phyloP scores from a whole-genome alignment of 805 yeast genomes.

The Lipomyces kockii region DNA sequence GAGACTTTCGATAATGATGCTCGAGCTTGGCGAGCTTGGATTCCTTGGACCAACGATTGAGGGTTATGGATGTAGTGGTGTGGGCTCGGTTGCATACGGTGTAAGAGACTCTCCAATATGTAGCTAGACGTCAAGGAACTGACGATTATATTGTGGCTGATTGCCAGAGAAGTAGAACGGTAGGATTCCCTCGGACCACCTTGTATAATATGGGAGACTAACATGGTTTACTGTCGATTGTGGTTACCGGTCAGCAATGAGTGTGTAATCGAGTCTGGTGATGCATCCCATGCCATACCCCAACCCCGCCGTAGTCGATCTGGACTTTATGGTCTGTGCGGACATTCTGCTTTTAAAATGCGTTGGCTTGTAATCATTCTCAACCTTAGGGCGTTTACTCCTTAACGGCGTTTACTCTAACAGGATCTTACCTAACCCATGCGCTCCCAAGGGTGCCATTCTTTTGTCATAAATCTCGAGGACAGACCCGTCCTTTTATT shows the following conservation, averaged over 20 bases:
- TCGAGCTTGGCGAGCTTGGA: conserved; percentile 51
- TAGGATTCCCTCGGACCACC: not conserved
- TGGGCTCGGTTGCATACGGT: conserved; percentile 51
- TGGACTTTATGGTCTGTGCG: too few species aligned
- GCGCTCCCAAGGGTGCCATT: too few species aligned
- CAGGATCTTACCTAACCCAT: too few species aligned
- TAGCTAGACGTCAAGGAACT: not conserved
- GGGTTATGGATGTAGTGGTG: conserved; percentile 54
- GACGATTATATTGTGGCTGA: conserved; percentile 33
- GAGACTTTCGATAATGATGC: conserved; percentile 48
- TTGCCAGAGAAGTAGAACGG: conserved; percentile 52
- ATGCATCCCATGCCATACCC: too few species aligned
- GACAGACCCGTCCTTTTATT: too few species aligned
- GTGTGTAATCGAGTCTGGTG: conserved; percentile 53
- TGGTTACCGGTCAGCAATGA: conserved; percentile 52
- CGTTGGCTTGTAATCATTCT: too few species aligned
- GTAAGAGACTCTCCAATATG: conserved; percentile 11
- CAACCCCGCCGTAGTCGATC: too few species aligned
- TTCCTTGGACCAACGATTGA: conserved; percentile 49
- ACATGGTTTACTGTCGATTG: conserved; percentile 48
- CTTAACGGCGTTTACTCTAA: too few species aligned
- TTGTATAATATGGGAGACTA: too few species aligned
- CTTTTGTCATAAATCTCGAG: too few species aligned
- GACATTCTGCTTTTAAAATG: too few species aligned
- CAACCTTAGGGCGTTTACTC: too few species aligned